Conservation (phyloP, 257 asterid species). For the Gentiana macrophylla region DNA sequence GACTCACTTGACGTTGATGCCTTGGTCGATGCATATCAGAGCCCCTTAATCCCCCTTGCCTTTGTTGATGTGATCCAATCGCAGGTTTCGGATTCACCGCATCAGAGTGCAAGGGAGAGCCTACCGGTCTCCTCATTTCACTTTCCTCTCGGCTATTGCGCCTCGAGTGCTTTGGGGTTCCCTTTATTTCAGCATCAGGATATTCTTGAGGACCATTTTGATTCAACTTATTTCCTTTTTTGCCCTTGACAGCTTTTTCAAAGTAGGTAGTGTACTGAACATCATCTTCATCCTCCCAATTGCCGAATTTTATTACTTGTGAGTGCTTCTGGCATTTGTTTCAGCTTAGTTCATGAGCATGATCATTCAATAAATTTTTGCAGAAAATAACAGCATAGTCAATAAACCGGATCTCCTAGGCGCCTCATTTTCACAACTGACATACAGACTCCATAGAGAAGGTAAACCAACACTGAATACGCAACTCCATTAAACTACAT, state of each 20-base stretch:
- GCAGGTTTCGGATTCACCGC: constrained; percentile 19
- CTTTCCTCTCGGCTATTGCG: constrained; percentile 27
- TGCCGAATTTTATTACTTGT: constrained; percentile 61
- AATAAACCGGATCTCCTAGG: too few relatives aligned
- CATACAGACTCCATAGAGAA: too few relatives aligned
- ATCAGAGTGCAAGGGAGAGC: constrained; percentile 30
- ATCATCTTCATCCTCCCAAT: constrained; percentile 68
- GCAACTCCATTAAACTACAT: too few relatives aligned
- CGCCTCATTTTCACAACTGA: too few relatives aligned
- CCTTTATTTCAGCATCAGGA: constrained; percentile 23
- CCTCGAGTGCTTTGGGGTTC: constrained; percentile 15
- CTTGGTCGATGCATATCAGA: constrained; percentile 27
- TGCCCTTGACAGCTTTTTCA: constrained; percentile 54
- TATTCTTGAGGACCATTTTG: constrained; percentile 36
- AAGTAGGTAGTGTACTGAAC: constrained; percentile 52
- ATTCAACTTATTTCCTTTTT: constrained; percentile 30
- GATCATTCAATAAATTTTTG: neutral
- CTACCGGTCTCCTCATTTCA: constrained; percentile 28
- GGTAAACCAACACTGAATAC: too few relatives aligned
- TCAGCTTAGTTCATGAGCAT: neutral
- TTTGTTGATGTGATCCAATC: constrained; percentile 22
- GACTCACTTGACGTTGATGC: constrained; percentile 35
- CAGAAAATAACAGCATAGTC: too few relatives aligned
- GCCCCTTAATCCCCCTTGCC: constrained; percentile 20
- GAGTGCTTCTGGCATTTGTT: constrained; percentile 25